Base-by-base conservation (phyloP, 192 early-diverging fungal genomes). In the Oehlia diaphana region DNA sequence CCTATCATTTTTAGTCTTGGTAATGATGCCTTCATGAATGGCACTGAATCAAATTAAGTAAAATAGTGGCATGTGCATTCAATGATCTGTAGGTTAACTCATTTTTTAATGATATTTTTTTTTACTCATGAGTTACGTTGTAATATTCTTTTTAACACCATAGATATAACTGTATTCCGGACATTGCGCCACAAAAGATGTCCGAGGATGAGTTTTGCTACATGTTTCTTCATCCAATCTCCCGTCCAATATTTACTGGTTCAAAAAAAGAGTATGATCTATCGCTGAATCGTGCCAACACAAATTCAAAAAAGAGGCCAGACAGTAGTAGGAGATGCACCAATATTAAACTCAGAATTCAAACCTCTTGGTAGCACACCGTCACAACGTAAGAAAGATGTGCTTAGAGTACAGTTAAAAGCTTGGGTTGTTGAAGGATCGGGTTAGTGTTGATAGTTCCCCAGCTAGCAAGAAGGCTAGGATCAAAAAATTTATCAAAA, bases 141-240 rank as follows among this genome's bases (percentile, higher is more conserved):
- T 76, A 44, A 44, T 53, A 53, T 53, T 53, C 67, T 81, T 62
- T 63, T 71, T 72, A 65, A 61, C 61, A 74, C 58, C 76, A 81
- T 74, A 81, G 80, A 23, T 81, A 74, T 81, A 28, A 74, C 42
- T 26, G 79, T 80, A 53, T 80, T 75, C 79, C 79, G 28, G 65
- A 74, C 13, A 74, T 81, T 81, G 80, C 80, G 5, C 77, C 77
- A 50, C 58, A 26, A 83, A 87, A 79, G 80, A 42, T n/a, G 80
- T n/a, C n/a, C n/a, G n/a, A n/a, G n/a, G n/a, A n/a, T n/a, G n/a
- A 80, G 53, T 73, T 75, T 50, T 80, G 79, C 31, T n/a, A 80
- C 53, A 80, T 68, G 79, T 50, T 80, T 47, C 42, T 83, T 62
- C 53, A 80, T 53, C 79, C 79, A 80, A 80, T 80, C 50, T 47